These are phyloP conservation scores for Pythium folliculosum DNA, from an alignment of 352 stramenopile species.

Conservation along the genomic window DNA sequence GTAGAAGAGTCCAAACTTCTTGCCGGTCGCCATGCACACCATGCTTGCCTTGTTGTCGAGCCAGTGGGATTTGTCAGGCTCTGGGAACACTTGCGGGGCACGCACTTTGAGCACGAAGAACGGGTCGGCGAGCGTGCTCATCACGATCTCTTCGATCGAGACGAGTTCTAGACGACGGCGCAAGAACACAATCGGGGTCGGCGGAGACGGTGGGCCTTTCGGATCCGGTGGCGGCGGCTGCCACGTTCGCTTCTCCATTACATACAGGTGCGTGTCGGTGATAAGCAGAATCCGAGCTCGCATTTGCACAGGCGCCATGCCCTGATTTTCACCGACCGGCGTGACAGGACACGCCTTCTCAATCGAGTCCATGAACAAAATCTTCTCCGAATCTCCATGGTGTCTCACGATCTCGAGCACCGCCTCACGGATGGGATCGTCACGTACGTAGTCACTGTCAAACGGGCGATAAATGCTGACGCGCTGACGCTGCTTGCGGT, in stretches of 20 bases:
- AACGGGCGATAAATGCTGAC: slow-evolving; percentile 89
- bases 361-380: slow-evolving; percentile 81
- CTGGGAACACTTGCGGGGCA: slow-evolving; percentile 47
- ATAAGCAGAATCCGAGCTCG: slow-evolving; percentile 61
- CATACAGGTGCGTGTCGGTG: slow-evolving; percentile 71
- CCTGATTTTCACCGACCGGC: neutral
- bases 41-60: slow-evolving; percentile 82
- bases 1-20: slow-evolving; percentile 89
- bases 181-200: slow-evolving; percentile 69
- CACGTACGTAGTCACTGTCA: slow-evolving; percentile 78
- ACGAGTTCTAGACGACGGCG: slow-evolving; percentile 62
- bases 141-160: slow-evolving; percentile 71
- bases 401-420: slow-evolving; percentile 72
- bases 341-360: slow-evolving; percentile 52
- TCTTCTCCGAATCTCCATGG: slow-evolving; percentile 76
- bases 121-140: slow-evolving; percentile 82
- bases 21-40: slow-evolving; percentile 83
- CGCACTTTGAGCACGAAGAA: slow-evolving; percentile 76
- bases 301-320: slow-evolving; percentile 37
- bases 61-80: slow-evolving; percentile 85
- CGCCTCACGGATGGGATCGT: slow-evolving; percentile 61
- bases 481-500: slow-evolving; percentile 80
- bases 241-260: slow-evolving; percentile 79
- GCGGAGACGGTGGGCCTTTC: slow-evolving; percentile 47
- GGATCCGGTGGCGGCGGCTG: slow-evolving; percentile 45